Evolutionary conservation across 495 filamentous ascomycete genomes (phyloP).

Genomic region (Aspergillus nidulans): DNA sequence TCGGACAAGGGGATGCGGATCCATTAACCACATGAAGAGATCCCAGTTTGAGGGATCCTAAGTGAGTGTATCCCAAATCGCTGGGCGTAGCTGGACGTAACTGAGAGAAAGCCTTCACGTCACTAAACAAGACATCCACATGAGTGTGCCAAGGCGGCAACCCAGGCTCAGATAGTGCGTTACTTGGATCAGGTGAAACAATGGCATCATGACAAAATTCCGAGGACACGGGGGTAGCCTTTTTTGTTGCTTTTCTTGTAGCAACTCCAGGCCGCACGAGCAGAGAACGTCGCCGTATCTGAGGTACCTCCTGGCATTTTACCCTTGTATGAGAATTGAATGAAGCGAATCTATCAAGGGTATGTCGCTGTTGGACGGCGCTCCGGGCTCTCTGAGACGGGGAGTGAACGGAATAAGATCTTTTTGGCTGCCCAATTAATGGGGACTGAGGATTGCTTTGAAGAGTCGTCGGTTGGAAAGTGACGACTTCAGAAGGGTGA

Average conservation of each 20-base stretch:
- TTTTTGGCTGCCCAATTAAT: conserved; percentile 19
- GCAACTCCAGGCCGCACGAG: conserved; percentile 46
- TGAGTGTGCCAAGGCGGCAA: conserved; percentile 19
- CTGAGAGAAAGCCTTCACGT: conserved; percentile 2
- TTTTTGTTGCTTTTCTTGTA: conserved; percentile 37
- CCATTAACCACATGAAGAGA: conserved; percentile 49
- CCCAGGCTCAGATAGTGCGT: conserved; percentile 4
- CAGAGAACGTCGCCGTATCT: conserved; percentile 46
- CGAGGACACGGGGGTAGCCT: conserved; percentile 20
- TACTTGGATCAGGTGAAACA: conserved; percentile 6
- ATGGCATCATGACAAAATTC: conserved; percentile 25
- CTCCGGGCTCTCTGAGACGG: conserved; percentile 23
- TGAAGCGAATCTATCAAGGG: conserved; percentile 27
- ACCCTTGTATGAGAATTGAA: conserved; percentile 38
- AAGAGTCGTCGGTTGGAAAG: conserved; percentile 24
- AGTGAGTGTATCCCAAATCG: conserved; percentile 43
- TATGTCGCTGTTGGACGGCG: conserved; percentile 23
- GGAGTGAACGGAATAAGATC: conserved; percentile 33
- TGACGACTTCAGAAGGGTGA: conserved; percentile 17
- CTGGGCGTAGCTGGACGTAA: conserved; percentile 36
- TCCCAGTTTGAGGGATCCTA: conserved; percentile 46
- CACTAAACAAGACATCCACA: conserved; percentile 9
- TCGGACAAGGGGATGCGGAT: conserved; percentile 40
- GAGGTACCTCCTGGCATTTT: conserved; percentile 35
- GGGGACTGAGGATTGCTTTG: conserved; percentile 12